A percentile compares a stretch with the other conserved stretches of the same genome.
These are phyloP conservation scores for Cnidoscolus chayamansa DNA, from an alignment of 441 rosid species.

Conservation along the genomic window DNA sequence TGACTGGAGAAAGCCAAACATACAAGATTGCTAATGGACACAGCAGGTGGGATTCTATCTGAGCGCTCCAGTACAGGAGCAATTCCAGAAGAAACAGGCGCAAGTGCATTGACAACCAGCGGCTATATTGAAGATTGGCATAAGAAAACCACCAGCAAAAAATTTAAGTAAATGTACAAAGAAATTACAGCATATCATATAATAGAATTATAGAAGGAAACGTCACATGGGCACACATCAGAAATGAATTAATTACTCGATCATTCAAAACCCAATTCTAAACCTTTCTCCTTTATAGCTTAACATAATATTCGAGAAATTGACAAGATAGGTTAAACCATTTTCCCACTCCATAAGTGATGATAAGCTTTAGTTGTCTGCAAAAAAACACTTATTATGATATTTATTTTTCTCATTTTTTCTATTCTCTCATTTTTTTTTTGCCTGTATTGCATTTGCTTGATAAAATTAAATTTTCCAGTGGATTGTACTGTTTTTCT, in stretches of 20 bases:
- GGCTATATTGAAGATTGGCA: slow-evolving; percentile 34
- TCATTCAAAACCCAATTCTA: neutral
- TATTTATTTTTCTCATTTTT: neutral
- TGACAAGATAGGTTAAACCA: neutral
- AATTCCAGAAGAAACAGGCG: slow-evolving; percentile 40
- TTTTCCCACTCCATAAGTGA: neutral
- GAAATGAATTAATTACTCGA: neutral
- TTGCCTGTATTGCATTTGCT: neutral
- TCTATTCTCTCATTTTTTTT: neutral
- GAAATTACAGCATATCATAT: neutral
- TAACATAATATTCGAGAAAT: neutral
- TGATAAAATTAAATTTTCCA: neutral
- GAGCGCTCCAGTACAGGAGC: slow-evolving; percentile 40
- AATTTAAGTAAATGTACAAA: neutral
- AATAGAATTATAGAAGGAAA: neutral
- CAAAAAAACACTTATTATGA: neutral
- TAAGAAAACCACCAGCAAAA: slow-evolving; percentile 15
- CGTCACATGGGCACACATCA: neutral
- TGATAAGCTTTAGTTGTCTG: neutral
- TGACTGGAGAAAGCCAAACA: slow-evolving; percentile 21
- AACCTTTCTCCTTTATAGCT: neutral
- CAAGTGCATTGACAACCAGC: slow-evolving; percentile 42
- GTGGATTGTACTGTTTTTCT: too few relatives aligned
- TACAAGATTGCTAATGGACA: slow-evolving; percentile 42
- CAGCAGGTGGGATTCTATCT: slow-evolving; percentile 42